Conservation (phyloP, 345 rosid species). For the Cochlearia excelsa region DNA sequence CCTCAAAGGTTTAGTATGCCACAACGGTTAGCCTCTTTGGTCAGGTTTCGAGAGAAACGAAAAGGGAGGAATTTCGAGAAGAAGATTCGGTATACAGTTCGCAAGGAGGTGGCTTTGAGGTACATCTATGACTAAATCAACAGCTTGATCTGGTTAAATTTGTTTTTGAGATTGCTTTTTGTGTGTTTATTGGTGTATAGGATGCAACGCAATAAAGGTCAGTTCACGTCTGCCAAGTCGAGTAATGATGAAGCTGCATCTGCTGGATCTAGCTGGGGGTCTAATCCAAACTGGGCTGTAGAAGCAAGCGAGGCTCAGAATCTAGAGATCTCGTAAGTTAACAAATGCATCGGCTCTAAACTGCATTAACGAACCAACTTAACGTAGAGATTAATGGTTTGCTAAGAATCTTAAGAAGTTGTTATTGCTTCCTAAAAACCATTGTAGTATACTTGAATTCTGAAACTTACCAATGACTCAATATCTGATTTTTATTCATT, state of each 20-base stretch:
- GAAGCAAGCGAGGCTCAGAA: slow-evolving; percentile 49
- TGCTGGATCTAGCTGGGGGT: slow-evolving; percentile 52
- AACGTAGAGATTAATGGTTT: slow-evolving; percentile 1
- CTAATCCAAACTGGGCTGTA: slow-evolving; percentile 45
- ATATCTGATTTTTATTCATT: slow-evolving; percentile 11
- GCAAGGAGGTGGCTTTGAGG: slow-evolving; percentile 71
- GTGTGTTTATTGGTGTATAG: slow-evolving; percentile 30
- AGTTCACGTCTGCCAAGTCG: slow-evolving; percentile 59
- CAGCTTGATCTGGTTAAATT: slow-evolving; percentile 6
- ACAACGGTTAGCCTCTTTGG: slow-evolving; percentile 56
- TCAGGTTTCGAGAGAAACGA: slow-evolving; percentile 62
- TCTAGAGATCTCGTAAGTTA: slow-evolving; percentile 52
- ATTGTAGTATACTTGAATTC: background rate
- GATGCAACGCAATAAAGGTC: slow-evolving; percentile 69
- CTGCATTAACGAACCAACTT: slow-evolving; percentile 9
- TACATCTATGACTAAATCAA: slow-evolving; percentile 22
- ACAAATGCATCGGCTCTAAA: background rate
- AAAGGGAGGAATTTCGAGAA: slow-evolving; percentile 64
- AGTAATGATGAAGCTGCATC: slow-evolving; percentile 54
- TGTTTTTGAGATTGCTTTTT: slow-evolving; percentile 14
- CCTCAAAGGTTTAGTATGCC: slow-evolving; percentile 60
- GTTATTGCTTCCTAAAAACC: slow-evolving; percentile 6
- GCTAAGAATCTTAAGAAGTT: slow-evolving; percentile 12
- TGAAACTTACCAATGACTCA: background rate
- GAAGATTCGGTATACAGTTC: slow-evolving; percentile 63